Evolutionary conservation across 1,139 yeast genomes (phyloP), one percentile per base, ranked within the genome.

Genomic region (Saccharomycopsis phalli): DNA sequence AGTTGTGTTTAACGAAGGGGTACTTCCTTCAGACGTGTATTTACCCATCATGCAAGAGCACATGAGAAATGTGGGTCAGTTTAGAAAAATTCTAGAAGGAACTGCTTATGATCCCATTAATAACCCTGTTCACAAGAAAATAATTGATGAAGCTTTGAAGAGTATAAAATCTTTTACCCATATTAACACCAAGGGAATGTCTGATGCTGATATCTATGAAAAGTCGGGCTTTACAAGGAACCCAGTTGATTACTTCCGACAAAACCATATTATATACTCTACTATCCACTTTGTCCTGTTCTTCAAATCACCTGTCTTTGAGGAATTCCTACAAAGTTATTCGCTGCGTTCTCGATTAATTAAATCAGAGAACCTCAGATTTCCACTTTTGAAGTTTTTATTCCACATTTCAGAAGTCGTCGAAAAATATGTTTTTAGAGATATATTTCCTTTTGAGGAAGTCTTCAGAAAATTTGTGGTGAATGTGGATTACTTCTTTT

Each of bases 341-440:
- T 22, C 19, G 11, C 36, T 40, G 19, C 46, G 37, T 13, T 36
- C 33, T 17, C 18, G 18, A 11, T 17, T 42, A 13, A 22, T 21
- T 17, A 30, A 36, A 4, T 25, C 26, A 10, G 17, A 16, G 10
- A 22, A 21, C 14, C 26, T 28, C 8, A 19, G 46, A 22, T 44
- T 34, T 27, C 47, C 47, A 31, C 17, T 39, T 7, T 16, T n/a
- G 14, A 36, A 29, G 34, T 37, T 42, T 31, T 17, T 37, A 10
- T 34, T 42, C n/a, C 40, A 31, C 16, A 22, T 44, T 17, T 13
- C 38, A 13, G 23, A 33, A 2, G 18, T 44, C 22, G 21, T 44
- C 10, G 26, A 34, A 14, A 27, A 10, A 10, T 37, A 38, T 17
- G 34, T 44, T 29, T 44, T 42, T 32, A 17, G 30, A 6, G 16